Conservation (phyloP, 441 rosid species). For the Populus hybrid region DNA sequence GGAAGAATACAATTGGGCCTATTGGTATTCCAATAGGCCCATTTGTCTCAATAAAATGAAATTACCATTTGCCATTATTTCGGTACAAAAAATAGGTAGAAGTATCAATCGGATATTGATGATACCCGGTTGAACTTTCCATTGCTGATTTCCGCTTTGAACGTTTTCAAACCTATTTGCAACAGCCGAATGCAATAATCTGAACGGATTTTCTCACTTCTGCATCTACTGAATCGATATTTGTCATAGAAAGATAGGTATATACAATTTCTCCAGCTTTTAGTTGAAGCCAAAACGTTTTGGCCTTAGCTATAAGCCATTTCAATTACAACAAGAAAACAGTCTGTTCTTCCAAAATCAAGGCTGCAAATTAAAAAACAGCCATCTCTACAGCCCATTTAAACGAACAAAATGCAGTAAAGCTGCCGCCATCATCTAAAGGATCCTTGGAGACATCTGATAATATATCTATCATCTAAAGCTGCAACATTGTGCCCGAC, state of each 20-base stretch:
- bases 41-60: no score
- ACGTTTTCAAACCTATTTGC: neutral
- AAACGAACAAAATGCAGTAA: slow-evolving; percentile 7
- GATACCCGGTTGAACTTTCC: neutral
- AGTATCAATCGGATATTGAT: neutral
- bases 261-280: slow-evolving; percentile 6
- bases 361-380: slow-evolving; percentile 1
- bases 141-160: neutral
- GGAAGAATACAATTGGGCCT: no score
- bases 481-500: slow-evolving; percentile 78
- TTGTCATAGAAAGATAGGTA: neutral
- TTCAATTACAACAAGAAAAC: neutral
- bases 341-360: slow-evolving; percentile 10
- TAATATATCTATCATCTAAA: slow-evolving; percentile 47
- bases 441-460: neutral
- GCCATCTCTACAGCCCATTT: slow-evolving; percentile 19
- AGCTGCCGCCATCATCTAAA: neutral
- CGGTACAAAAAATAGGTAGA: neutral
- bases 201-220: neutral
- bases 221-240: neutral
- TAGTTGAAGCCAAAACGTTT: slow-evolving; percentile 8
- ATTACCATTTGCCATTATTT: no score
- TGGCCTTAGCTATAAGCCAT: slow-evolving; percentile 10
- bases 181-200: neutral
- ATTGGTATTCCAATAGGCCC: no score